Conservation (phyloP, 441 rosid species). For the Arabidopsis lyrata region DNA sequence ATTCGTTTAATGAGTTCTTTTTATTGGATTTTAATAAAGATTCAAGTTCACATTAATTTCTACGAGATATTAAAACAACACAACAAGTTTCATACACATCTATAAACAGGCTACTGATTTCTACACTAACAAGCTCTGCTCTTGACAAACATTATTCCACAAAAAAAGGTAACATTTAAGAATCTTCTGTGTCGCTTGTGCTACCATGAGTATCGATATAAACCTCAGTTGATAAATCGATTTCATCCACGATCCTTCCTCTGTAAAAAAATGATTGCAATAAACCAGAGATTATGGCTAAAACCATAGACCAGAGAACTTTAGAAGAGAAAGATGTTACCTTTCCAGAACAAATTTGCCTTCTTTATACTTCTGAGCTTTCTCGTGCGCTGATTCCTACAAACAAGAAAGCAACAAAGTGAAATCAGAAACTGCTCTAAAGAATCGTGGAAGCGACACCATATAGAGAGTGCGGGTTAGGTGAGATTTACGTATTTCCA, state of each 20-base stretch:
- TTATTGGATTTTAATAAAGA: too few relatives aligned
- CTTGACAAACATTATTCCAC: slow-evolving; percentile 31
- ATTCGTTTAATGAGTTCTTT: too few relatives aligned
- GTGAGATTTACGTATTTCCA: slow-evolving; percentile 84
- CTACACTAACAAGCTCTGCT: slow-evolving; percentile 38
- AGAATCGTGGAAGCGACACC: not conserved
- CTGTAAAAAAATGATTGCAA: slow-evolving; percentile 46
- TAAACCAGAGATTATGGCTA: slow-evolving; percentile 7
- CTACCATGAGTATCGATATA: slow-evolving; percentile 62
- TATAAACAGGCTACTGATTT: slow-evolving; percentile 30
- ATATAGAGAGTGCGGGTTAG: slow-evolving; percentile 22
- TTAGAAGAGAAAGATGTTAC: slow-evolving; percentile 45
- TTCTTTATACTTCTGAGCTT: slow-evolving; percentile 80
- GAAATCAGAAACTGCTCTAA: not conserved
- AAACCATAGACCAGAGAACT: slow-evolving; percentile 12
- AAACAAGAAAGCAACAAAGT: slow-evolving; percentile 20
- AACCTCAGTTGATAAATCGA: slow-evolving; percentile 68
- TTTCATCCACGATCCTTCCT: slow-evolving; percentile 78
- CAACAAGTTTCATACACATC: slow-evolving; percentile 19
- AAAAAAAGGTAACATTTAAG: slow-evolving; percentile 25
- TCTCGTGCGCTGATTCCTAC: slow-evolving; percentile 82
- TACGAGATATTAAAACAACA: slow-evolving; percentile 5
- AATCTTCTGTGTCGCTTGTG: slow-evolving; percentile 71
- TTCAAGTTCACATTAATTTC: too few relatives aligned
- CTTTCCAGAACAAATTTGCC: slow-evolving; percentile 86